Percentiles rank a stretch among this genome's conserved stretches.
Evolutionary conservation across 371 early-diverging fungal genomes (phyloP).

Genomic region (Rhizopus arrhizus): DNA sequence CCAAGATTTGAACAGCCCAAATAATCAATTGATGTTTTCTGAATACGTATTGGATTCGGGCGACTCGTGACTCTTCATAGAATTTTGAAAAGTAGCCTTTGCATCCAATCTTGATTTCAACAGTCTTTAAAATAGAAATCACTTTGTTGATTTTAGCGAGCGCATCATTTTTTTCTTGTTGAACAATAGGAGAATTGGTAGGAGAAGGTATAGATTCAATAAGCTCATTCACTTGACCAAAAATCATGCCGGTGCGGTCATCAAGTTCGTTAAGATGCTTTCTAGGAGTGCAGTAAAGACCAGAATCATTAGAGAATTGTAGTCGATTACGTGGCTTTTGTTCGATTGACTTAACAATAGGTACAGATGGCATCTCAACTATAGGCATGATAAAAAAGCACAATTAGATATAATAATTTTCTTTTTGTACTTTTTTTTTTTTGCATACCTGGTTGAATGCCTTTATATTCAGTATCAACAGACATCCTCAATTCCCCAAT

Average conservation of each 20-base stretch:
- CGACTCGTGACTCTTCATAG: conserved; percentile 34
- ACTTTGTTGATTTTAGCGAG: conserved; percentile 1
- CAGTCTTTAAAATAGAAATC: conserved; percentile 4
- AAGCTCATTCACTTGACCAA: conserved; percentile 15
- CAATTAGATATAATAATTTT: not conserved
- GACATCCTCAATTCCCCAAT: conserved; percentile 32
- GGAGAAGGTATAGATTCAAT: conserved; percentile 6
- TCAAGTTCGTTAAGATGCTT: conserved; percentile 16
- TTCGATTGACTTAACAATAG: conserved; percentile 16
- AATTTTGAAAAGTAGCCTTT: not conserved
- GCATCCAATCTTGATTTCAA: conserved; percentile 13
- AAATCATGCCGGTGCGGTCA: conserved; percentile 28
- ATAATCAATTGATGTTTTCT: conserved; percentile 47
- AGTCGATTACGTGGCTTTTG: conserved; percentile 22
- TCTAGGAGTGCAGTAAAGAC: conserved; percentile 26
- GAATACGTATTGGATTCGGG: conserved; percentile 40
- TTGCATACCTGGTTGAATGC: conserved; percentile 24
- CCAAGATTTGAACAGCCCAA: conserved; percentile 55
- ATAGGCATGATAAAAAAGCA: not conserved
- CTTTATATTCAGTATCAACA: conserved; percentile 37
- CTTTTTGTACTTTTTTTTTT: not conserved
- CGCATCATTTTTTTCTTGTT: not conserved
- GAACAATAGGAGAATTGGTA: conserved; percentile 11
- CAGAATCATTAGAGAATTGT: conserved; percentile 18
- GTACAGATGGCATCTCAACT: conserved; percentile 20